A percentile compares a stretch with the other conserved stretches of the same genome.
Conservation (phyloP, 2,329 filamentous ascomycete species). For the Penicillium sp. region DNA sequence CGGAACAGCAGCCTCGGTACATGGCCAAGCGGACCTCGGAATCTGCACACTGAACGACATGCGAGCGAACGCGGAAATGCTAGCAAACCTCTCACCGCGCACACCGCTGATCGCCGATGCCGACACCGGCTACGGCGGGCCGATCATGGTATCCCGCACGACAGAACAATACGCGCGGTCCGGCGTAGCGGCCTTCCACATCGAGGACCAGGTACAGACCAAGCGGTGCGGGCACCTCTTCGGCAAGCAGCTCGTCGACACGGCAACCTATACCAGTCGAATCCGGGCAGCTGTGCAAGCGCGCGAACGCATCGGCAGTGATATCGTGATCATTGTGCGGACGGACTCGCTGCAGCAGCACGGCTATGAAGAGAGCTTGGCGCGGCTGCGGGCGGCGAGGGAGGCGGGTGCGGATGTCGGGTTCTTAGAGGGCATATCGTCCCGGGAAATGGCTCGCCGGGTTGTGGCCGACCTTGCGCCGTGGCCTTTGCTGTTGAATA, state of each 20-base stretch:
- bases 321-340: constrained; percentile 48
- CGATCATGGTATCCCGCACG: constrained; percentile 51
- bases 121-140: constrained; percentile 56
- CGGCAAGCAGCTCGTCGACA: constrained; percentile 43
- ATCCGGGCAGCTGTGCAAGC: constrained; percentile 42
- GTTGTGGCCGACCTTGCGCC: constrained; percentile 38
- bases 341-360: constrained; percentile 40
- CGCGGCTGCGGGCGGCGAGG: constrained; percentile 41
- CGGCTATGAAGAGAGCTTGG: constrained; percentile 44
- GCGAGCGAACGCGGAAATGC: constrained; percentile 55
- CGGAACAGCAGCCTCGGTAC: constrained; percentile 50
- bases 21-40: constrained; percentile 53
- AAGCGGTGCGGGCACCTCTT: constrained; percentile 45
- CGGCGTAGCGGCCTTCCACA: constrained; percentile 57
- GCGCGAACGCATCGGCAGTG: constrained; percentile 36
- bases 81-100: constrained; percentile 51
- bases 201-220: constrained; percentile 57
- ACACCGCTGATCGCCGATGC: constrained; percentile 55
- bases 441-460: constrained; percentile 38
- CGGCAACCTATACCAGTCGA: constrained; percentile 35
- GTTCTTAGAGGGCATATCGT: constrained; percentile 45
- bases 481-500: constrained; percentile 46
- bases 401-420: constrained; percentile 44
- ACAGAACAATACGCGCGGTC: constrained; percentile 53
- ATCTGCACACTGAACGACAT: constrained; percentile 55